Evolutionary conservation across 352 stramenopile genomes (phyloP).

Genomic region (Globisporangium spinosum): DNA sequence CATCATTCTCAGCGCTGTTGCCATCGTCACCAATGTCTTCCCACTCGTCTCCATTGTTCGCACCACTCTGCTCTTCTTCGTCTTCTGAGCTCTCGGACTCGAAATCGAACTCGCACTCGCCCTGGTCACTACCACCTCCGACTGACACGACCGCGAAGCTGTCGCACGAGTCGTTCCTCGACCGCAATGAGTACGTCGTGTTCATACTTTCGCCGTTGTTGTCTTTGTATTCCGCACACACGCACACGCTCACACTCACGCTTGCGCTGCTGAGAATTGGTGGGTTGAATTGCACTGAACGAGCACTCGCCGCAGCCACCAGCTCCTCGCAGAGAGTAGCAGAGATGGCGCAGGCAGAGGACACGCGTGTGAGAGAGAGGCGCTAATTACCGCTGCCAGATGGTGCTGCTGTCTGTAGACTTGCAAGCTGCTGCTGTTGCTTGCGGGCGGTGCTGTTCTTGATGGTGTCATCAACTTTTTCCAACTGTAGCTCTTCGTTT

Average conservation of each 20-base stretch:
- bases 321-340: not conserved
- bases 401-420: not conserved
- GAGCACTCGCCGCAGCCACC: not conserved
- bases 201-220: slow-evolving; percentile 1
- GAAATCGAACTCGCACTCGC: slow-evolving; percentile 17
- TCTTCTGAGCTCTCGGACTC: slow-evolving; percentile 18
- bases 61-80: not conserved
- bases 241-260: not conserved
- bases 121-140: slow-evolving; percentile 11
- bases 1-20: not conserved
- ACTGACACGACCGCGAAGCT: slow-evolving; percentile 24
- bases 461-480: not conserved
- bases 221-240: not conserved
- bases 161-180: slow-evolving; percentile 29
- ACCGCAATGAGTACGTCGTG: slow-evolving; percentile 7
- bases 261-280: not conserved
- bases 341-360: slow-evolving; percentile 7
- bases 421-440: not conserved
- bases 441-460: not conserved
- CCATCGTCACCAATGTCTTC: slow-evolving; percentile 30
- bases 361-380: not conserved
- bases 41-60: slow-evolving; percentile 35
- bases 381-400: not conserved
- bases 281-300: not conserved
- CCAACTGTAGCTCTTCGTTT: not conserved